phyloP scores from a whole-genome alignment of 192 early-diverging fungal species.

The Linnemannia hyalina region DNA sequence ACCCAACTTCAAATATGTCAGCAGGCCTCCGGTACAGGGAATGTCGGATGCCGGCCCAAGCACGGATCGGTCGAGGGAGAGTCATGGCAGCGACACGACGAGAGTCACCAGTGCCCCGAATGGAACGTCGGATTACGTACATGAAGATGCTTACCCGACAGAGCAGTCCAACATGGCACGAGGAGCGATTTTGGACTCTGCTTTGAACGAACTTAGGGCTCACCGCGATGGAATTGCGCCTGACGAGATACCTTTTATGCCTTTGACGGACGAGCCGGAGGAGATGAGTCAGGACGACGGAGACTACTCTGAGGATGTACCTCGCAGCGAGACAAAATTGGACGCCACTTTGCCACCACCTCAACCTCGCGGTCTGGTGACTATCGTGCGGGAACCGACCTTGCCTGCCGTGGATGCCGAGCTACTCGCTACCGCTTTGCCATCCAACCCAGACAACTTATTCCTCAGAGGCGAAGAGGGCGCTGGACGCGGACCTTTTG shows the following conservation, averaged over 20 bases:
- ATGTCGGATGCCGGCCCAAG: not conserved
- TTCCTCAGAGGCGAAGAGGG: slow-evolving; percentile 25
- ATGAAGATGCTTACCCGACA: not conserved
- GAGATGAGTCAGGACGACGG: not conserved
- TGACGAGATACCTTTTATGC: slow-evolving; percentile 12
- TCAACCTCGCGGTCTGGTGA: not conserved
- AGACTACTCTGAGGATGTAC: not conserved
- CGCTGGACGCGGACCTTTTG: slow-evolving; percentile 26
- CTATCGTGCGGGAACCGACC: slow-evolving; percentile 11
- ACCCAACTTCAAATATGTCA: slow-evolving; percentile 18
- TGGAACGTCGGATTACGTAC: not conserved
- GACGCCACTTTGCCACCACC: not conserved
- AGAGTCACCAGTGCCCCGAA: slow-evolving; percentile 5
- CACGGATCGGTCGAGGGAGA: not conserved
- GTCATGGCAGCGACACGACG: slow-evolving; percentile 16
- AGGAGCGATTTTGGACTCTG: not conserved
- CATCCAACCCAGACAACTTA: not conserved
- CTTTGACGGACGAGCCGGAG: slow-evolving; percentile 20
- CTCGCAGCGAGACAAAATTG: not conserved
- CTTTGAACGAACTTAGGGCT: not conserved
- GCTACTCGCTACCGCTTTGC: not conserved
- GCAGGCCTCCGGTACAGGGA: not conserved
- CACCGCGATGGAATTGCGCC: slow-evolving; percentile 31
- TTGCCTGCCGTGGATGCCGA: not conserved
- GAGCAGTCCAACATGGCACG: not conserved